Evolutionary conservation across 768 basidiomycete species (phyloP).

Genomic region (Naganishia antarctica): DNA sequence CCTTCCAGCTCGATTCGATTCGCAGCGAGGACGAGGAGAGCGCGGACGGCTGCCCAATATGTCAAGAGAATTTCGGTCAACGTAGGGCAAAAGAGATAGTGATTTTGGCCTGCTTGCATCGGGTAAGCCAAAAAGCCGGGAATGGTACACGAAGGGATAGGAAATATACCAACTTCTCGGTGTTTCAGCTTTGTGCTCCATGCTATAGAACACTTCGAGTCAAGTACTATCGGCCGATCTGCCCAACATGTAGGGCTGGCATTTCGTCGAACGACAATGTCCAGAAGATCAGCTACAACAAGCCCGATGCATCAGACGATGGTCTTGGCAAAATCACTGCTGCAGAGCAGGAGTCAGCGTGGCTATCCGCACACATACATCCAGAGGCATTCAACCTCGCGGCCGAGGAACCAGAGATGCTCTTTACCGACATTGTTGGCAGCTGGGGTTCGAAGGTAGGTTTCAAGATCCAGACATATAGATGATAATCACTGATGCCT

Average conservation of each 20-base stretch:
- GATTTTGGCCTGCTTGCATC: slow-evolving; percentile 15
- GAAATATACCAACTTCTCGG: too few species aligned
- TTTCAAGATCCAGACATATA: background rate
- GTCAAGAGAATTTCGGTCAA: slow-evolving; percentile 17
- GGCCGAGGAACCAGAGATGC: background rate
- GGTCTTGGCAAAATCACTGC: background rate
- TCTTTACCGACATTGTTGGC: slow-evolving; percentile 2
- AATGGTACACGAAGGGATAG: too few species aligned
- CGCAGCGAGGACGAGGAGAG: background rate
- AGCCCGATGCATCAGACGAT: background rate
- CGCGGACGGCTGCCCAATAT: slow-evolving; percentile 23
- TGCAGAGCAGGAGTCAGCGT: background rate
- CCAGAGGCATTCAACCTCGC: background rate
- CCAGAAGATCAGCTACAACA: background rate
- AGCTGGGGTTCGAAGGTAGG: slow-evolving; percentile 28
- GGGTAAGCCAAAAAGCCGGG: slow-evolving; percentile 2
- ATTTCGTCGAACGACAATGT: background rate
- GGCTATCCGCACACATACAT: background rate
- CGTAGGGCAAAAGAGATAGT: background rate
- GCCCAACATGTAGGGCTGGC: background rate
- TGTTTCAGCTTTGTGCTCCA: slow-evolving; percentile 1
- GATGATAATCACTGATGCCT: background rate
- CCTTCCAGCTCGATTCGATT: slow-evolving; percentile 11
- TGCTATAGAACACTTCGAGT: slow-evolving; percentile 10
- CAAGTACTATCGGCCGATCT: background rate